These are phyloP conservation scores for Neurospora sp. DNA, from an alignment of 495 filamentous ascomycete species.

Conservation along the genomic window DNA sequence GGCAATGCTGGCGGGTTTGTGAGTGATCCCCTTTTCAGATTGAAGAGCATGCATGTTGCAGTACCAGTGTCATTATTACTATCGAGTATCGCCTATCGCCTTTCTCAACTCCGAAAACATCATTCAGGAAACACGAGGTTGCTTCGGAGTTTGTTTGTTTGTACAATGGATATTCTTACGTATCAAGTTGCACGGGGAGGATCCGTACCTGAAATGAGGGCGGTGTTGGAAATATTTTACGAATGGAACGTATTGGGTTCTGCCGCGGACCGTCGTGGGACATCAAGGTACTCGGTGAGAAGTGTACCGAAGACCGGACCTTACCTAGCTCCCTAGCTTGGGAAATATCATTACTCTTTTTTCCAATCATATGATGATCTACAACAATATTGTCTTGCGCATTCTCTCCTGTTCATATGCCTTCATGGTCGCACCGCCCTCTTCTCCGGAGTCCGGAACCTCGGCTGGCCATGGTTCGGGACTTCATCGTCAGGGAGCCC, in stretches of 20 bases:
- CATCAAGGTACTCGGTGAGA: neutral
- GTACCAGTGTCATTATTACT: neutral
- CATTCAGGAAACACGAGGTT: neutral
- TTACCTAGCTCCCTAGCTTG: neutral
- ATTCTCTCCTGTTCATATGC: neutral
- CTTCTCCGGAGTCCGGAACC: neutral
- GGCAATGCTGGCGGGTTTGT: constrained; percentile 11
- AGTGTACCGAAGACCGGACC: neutral
- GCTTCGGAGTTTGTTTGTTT: neutral
- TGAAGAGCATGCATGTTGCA: neutral
- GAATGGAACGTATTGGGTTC: neutral
- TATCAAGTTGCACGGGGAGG: neutral
- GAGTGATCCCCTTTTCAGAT: neutral
- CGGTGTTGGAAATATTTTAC: neutral
- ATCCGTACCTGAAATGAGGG: neutral
- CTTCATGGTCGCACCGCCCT: neutral
- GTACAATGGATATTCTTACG: neutral
- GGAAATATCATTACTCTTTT: neutral
- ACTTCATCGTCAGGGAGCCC: neutral
- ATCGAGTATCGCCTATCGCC: neutral
- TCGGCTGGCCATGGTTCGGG: neutral
- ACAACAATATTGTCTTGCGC: neutral
- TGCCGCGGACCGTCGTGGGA: neutral
- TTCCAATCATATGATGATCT: neutral
- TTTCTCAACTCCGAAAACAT: neutral